Conservation (phyloP, 306 rosid species). For the Cicer cuneatum region DNA sequence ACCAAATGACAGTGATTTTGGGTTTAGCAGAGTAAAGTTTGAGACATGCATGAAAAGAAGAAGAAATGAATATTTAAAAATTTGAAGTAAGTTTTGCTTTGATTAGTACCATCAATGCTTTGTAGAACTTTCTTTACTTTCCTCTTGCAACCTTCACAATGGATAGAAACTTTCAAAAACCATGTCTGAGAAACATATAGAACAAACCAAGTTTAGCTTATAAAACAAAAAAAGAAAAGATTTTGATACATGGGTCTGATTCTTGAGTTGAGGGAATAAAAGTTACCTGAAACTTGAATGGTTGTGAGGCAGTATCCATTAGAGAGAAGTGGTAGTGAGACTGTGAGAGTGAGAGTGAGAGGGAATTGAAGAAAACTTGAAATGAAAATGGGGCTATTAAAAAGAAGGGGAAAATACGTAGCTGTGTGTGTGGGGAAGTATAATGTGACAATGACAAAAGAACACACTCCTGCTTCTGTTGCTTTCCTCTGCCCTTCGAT, state of each 20-base stretch:
- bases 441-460: slow-evolving; percentile 60
- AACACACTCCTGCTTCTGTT: slow-evolving; percentile 33
- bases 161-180: slow-evolving; percentile 64
- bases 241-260: neutral
- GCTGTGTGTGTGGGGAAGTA: slow-evolving; percentile 4
- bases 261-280: neutral
- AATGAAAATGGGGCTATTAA: slow-evolving; percentile 29
- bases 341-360: slow-evolving; percentile 11
- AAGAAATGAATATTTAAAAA: slow-evolving; percentile 11
- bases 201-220: slow-evolving; percentile 5
- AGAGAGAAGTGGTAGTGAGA: slow-evolving; percentile 19
- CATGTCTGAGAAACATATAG: slow-evolving; percentile 47
- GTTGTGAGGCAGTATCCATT: slow-evolving; percentile 61
- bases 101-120: slow-evolving; percentile 71
- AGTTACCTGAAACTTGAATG: slow-evolving; percentile 61
- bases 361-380: slow-evolving; percentile 41
- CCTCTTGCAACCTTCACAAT: slow-evolving; percentile 90
- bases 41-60: slow-evolving; percentile 44
- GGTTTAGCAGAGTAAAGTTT: slow-evolving; percentile 16
- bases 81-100: slow-evolving; percentile 35
- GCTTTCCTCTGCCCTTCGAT: slow-evolving; percentile 37
- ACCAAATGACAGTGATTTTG: slow-evolving; percentile 9
- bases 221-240: neutral
- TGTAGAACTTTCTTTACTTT: slow-evolving; percentile 83
- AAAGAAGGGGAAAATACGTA: neutral